These are phyloP conservation scores for baker's yeast (Saccharomyces cerevisiae) DNA, from an alignment of 805 yeast species.

Conservation along the genomic window DNA sequence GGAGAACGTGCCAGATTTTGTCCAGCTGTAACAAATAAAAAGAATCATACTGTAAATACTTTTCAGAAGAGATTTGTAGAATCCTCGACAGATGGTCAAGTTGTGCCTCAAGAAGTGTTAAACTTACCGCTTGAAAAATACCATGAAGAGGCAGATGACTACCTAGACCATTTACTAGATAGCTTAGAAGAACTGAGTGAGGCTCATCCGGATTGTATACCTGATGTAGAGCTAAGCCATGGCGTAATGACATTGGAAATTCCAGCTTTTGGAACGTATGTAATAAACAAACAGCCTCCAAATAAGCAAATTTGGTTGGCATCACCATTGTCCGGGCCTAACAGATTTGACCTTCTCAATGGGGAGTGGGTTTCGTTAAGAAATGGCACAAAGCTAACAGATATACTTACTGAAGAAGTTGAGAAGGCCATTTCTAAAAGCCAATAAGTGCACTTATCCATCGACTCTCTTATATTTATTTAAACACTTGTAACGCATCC, in stretches of 20 bases:
- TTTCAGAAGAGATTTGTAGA: background rate
- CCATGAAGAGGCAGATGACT: slow-evolving; percentile 54
- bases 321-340: slow-evolving; percentile 91
- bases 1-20: background rate
- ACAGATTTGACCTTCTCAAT: slow-evolving; percentile 64
- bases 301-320: slow-evolving; percentile 94
- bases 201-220: slow-evolving; percentile 54
- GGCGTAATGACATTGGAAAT: slow-evolving; percentile 77
- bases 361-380: slow-evolving; percentile 76
- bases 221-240: slow-evolving; percentile 56
- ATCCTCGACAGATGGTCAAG: slow-evolving; percentile 46
- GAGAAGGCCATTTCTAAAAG: slow-evolving; percentile 22
- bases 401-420: slow-evolving; percentile 46
- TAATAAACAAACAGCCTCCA: slow-evolving; percentile 95
- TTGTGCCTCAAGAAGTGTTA: slow-evolving; percentile 45
- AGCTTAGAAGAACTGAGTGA: slow-evolving; percentile 64
- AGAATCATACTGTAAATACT: background rate
- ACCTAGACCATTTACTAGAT: slow-evolving; percentile 60
- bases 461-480: background rate
- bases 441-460: background rate
- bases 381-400: slow-evolving; percentile 44
- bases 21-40: background rate
- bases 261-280: slow-evolving; percentile 75
- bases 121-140: slow-evolving; percentile 45
- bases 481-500: background rate